These are phyloP conservation scores for Fusarium longipes DNA, from an alignment of 2,329 filamentous ascomycete species.

Conservation along the genomic window DNA sequence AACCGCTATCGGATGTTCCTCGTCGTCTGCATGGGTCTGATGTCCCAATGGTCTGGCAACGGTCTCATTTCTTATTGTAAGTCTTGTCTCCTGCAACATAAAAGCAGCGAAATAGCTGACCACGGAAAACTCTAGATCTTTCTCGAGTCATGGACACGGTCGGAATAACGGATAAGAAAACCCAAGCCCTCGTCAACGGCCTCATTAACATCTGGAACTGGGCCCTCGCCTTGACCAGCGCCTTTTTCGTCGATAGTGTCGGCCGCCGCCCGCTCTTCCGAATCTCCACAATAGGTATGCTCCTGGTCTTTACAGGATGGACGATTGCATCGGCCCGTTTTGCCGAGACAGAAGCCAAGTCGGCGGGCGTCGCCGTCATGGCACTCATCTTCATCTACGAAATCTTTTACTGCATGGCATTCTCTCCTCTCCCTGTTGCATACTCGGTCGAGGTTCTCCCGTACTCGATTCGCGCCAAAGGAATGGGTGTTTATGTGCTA, in stretches of 20 bases:
- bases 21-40: constrained; percentile 57
- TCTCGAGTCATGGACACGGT: constrained; percentile 34
- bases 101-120: rapidly evolving
- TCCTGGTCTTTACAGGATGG: constrained; percentile 51
- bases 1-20: constrained; percentile 53
- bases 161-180: constrained; percentile 42
- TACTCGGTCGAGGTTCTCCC: constrained; percentile 67
- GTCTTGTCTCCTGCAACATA: constrained; percentile 16
- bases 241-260: constrained; percentile 45
- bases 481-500: constrained; percentile 53
- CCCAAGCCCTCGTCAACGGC: constrained; percentile 46
- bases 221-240: constrained; percentile 42
- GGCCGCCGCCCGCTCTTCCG: constrained; percentile 51
- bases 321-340: constrained; percentile 51
- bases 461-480: constrained; percentile 63
- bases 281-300: constrained; percentile 44
- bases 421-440: constrained; percentile 62
- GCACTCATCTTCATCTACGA: constrained; percentile 53
- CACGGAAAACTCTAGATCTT: neutral
- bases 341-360: constrained; percentile 43
- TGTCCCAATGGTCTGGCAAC: constrained; percentile 55
- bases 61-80: constrained; percentile 49
- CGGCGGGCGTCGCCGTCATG: constrained; percentile 50
- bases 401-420: constrained; percentile 64
- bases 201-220: constrained; percentile 49